These are phyloP conservation scores for Taphrina flavorubra DNA, from an alignment of 1,139 yeast species.

Conservation along the genomic window DNA sequence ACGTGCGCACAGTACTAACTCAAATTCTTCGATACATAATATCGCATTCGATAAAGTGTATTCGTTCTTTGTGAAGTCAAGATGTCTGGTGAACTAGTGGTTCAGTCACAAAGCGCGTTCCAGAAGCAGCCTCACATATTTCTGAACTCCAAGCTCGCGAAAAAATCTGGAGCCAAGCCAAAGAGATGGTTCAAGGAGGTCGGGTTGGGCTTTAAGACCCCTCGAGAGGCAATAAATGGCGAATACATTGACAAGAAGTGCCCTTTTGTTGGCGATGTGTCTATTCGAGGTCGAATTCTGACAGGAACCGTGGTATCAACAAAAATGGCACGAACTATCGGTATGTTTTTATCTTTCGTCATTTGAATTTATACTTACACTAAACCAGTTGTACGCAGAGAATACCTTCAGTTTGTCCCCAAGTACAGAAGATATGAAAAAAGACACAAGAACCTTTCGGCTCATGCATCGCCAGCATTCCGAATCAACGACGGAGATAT, in stretches of 20 bases:
- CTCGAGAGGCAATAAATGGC: slow-evolving; percentile 98
- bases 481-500: slow-evolving; percentile 99
- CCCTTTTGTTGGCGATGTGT: slow-evolving; percentile 95
- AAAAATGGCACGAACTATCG: slow-evolving; percentile 99
- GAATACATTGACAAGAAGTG: slow-evolving; percentile 99
- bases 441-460: slow-evolving; percentile 99
- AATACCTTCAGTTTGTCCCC: slow-evolving; percentile 99
- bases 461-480: slow-evolving; percentile 99
- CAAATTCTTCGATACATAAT: neutral
- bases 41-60: neutral
- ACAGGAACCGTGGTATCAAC: slow-evolving; percentile 96
- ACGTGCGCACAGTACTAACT: neutral
- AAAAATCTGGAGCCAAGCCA: slow-evolving; percentile 73
- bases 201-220: slow-evolving; percentile 99
- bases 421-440: slow-evolving; percentile 99
- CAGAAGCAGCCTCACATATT: slow-evolving; percentile 93
- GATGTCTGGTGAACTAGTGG: slow-evolving; percentile 99
- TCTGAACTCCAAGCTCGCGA: slow-evolving; percentile 99
- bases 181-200: slow-evolving; percentile 99
- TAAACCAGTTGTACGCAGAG: slow-evolving; percentile 86
- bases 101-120: slow-evolving; percentile 99
- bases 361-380: neutral
- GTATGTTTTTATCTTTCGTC: neutral
- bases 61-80: slow-evolving; percentile 2
- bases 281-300: slow-evolving; percentile 99